A percentile compares a stretch with the other conserved stretches of the same genome.
These are phyloP conservation scores for Guyanaporus albipodus DNA, from an alignment of 768 basidiomycete genomes.

Conservation along the genomic window DNA sequence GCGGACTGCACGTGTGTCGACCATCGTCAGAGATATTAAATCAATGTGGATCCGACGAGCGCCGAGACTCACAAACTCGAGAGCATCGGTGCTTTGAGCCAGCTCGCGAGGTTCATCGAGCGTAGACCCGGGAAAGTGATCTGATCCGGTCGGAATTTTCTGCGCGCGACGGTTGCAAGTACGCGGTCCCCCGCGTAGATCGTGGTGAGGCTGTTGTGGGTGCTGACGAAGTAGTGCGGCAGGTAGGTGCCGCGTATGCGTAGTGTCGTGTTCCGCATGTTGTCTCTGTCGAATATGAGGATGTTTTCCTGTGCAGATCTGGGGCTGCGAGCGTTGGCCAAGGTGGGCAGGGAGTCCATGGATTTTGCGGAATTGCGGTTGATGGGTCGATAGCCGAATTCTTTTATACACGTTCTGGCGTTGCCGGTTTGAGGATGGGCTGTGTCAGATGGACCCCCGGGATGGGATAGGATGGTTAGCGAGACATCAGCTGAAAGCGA, in stretches of 20 bases:
- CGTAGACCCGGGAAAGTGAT: conserved; percentile 12
- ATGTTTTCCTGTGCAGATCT: not conserved
- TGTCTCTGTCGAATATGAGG: conserved; percentile 12
- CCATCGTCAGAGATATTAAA: not conserved
- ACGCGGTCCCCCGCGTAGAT: not conserved
- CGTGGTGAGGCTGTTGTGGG: conserved; percentile 1
- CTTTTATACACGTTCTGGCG: not conserved
- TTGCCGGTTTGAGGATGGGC: too few species aligned
- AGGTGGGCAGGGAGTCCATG: conserved; percentile 20
- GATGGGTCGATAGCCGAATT: not conserved
- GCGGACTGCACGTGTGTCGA: conserved; percentile 4
- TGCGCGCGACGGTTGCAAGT: conserved; percentile 16
- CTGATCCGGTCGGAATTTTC: conserved; percentile 5
- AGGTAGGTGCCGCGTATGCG: not conserved
- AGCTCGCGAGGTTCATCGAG: conserved; percentile 8
- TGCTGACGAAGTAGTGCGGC: conserved; percentile 13
- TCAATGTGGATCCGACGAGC: too few species aligned
- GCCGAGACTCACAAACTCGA: conserved; percentile 12
- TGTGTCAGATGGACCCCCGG: too few species aligned
- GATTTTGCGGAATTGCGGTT: not conserved
- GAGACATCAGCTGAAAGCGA: not conserved
- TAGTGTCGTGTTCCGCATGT: conserved; percentile 11
- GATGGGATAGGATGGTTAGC: too few species aligned
- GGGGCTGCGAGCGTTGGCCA: conserved; percentile 1
- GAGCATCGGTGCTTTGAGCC: conserved; percentile 10